These are phyloP conservation scores for Hygrocybe punicea DNA, from an alignment of 768 basidiomycete species.

Conservation along the genomic window DNA sequence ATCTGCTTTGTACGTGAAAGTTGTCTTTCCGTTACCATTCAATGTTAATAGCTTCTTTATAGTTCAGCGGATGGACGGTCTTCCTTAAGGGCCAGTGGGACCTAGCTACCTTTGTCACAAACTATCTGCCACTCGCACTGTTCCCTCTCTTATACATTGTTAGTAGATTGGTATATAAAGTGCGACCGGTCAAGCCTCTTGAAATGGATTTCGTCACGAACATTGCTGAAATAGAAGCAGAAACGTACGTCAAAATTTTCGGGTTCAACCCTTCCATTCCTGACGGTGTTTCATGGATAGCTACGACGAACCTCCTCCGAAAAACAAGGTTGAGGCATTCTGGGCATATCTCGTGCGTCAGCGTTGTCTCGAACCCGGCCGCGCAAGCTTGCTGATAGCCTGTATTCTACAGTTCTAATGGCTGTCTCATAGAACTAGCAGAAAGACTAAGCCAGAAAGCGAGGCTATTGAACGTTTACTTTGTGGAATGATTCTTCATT, in stretches of 20 bases:
- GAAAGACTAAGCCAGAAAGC: too few relatives aligned
- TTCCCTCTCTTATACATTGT: conserved; percentile 74
- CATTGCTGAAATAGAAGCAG: conserved; percentile 67
- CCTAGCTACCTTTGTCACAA: conserved; percentile 72
- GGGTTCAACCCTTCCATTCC: neutral
- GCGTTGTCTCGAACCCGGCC: conserved; percentile 17
- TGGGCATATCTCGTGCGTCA: conserved; percentile 81
- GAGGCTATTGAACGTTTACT: too few relatives aligned
- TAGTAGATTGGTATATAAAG: conserved; percentile 53
- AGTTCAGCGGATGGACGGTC: conserved; percentile 47
- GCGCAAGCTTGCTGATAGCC: neutral
- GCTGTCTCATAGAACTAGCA: neutral
- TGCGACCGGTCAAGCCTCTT: conserved; percentile 42
- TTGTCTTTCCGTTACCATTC: neutral
- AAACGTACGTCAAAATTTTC: conserved; percentile 39
- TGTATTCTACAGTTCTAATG: neutral
- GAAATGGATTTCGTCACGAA: conserved; percentile 86
- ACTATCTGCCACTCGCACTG: conserved; percentile 65
- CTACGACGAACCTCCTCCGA: conserved; percentile 69
- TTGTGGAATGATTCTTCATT: neutral
- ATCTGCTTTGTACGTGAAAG: conserved; percentile 57
- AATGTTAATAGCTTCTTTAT: neutral
- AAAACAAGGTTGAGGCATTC: conserved; percentile 61
- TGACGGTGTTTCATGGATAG: conserved; percentile 25
- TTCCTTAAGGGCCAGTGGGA: conserved; percentile 45